Conservation (phyloP, 2,329 filamentous ascomycete genomes). For the Aspergillus brasiliensis region DNA sequence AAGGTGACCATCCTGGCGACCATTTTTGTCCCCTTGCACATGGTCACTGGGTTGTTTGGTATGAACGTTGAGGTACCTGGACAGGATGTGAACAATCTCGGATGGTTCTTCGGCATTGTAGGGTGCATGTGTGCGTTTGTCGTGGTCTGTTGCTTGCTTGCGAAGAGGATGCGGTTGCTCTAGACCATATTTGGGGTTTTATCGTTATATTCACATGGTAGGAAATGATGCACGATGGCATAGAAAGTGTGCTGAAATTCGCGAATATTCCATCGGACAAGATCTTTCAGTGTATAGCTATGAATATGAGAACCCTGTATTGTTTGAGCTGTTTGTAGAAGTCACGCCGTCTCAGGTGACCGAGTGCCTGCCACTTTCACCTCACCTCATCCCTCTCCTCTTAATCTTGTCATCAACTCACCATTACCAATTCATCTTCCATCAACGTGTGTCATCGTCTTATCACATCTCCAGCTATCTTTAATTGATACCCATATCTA, state of each 20-base stretch:
- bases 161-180: conserved; percentile 38
- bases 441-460: background rate
- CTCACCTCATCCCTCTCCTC: background rate
- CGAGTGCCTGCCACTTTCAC: background rate
- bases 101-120: conserved; percentile 53
- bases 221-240: too few relatives aligned
- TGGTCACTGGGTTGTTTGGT: conserved; percentile 67
- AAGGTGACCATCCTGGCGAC: conserved; percentile 94
- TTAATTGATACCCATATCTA: background rate
- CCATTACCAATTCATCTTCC: background rate
- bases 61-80: conserved; percentile 55
- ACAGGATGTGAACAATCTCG: conserved; percentile 32
- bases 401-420: background rate
- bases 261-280: too few relatives aligned
- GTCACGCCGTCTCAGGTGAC: background rate
- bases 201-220: too few relatives aligned
- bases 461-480: background rate
- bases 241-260: too few relatives aligned
- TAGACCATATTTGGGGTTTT: conserved; percentile 17
- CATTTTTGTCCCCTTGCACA: conserved; percentile 88
- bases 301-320: too few relatives aligned
- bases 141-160: conserved; percentile 33
- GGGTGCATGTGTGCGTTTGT: conserved; percentile 46
- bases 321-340: too few relatives aligned
- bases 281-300: too few relatives aligned